Evolutionary conservation across 2,329 filamentous ascomycete species (phyloP).

Genomic region (Podosphaera xanthii): DNA sequence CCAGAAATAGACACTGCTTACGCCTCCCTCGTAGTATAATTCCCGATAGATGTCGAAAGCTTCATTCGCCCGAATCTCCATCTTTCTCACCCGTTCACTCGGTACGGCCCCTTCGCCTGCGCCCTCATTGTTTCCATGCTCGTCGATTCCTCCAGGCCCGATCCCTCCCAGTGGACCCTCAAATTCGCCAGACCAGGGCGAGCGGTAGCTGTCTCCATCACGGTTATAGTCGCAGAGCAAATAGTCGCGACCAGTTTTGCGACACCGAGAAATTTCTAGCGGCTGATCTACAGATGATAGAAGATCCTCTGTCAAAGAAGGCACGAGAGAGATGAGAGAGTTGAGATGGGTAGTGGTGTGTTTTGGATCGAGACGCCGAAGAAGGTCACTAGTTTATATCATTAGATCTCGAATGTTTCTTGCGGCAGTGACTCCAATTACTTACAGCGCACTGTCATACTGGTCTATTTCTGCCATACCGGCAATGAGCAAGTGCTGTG

Average conservation of each 20-base stretch:
- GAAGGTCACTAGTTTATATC: constrained; percentile 57
- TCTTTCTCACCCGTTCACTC: constrained; percentile 72
- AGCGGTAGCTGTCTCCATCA: constrained; percentile 91
- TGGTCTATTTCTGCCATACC: constrained; percentile 16
- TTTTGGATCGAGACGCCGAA: constrained; percentile 90
- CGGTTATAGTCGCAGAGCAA: constrained; percentile 99
- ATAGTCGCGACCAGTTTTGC: constrained; percentile 79
- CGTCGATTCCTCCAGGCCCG: constrained; percentile 28
- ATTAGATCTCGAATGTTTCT: neutral
- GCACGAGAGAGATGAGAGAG: constrained; percentile 68
- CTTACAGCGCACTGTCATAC: constrained; percentile 18
- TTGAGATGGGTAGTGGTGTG: constrained; percentile 74
- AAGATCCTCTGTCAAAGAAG: constrained; percentile 87
- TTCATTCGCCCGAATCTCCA: constrained; percentile 86
- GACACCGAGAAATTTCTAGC: constrained; percentile 65
- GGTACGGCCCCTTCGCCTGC: constrained; percentile 65
- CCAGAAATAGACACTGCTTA: constrained; percentile 95
- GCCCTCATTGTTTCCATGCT: constrained; percentile 28
- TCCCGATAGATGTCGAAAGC: constrained; percentile 94
- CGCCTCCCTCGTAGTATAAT: constrained; percentile 89
- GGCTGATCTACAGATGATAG: constrained; percentile 95
- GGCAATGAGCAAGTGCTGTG: constrained; percentile 2
- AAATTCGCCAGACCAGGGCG: constrained; percentile 98
- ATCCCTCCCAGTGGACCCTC: constrained; percentile 62
- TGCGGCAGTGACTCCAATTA: neutral